Base-by-base conservation (phyloP, 768 basidiomycete species). In the Boletus sp. region DNA sequence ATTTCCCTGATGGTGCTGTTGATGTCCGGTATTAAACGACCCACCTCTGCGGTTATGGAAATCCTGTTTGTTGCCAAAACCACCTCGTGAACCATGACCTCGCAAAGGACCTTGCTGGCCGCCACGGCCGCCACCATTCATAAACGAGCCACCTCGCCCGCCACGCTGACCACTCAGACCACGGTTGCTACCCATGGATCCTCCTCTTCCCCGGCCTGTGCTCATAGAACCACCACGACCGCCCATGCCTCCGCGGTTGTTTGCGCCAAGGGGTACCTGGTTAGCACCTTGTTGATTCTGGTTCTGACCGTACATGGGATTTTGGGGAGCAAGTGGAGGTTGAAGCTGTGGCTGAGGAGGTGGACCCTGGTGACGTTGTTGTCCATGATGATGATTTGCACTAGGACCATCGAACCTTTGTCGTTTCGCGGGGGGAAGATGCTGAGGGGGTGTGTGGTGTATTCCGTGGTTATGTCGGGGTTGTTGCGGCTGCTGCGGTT, bases 401-500 rank as follows among this genome's bases (percentile, higher is more conserved):
- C 74, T 81, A 2, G 89, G 88, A 5, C 85, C 86, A 67, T 96
- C 94, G 65, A 94, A 94, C 40, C 93, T 82, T 61, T 87, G 92
- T 50, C 94, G 78, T 70, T 97, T 97, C 2, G 93, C 93, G 3
- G 94, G 93, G 9, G 94, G 94, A n/a, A 86, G 76, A 64, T 91
- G 87, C 62, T 89, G 88, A 34, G 87, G 85, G 10, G 87, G 82
- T 0, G 82, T 74, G 58, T 90, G 88, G 59, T 85, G 79, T 23
- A 75, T 50, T 51, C 68, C 72, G 47, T 80, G 81, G 32, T 77
- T 81, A 45, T 73, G 79, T 59, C 72, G 79, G 50, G 72, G 75
- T 57, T 77, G 79, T 68, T 70, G 71, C 11, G 66, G 67, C n/a
- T 67, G 76, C 14, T 69, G 74, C 1, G 60, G 68, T 43, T 74